Evolutionary conservation across 2,329 filamentous ascomycete genomes (phyloP).

Genomic region (Epichloe brachyelytri): DNA sequence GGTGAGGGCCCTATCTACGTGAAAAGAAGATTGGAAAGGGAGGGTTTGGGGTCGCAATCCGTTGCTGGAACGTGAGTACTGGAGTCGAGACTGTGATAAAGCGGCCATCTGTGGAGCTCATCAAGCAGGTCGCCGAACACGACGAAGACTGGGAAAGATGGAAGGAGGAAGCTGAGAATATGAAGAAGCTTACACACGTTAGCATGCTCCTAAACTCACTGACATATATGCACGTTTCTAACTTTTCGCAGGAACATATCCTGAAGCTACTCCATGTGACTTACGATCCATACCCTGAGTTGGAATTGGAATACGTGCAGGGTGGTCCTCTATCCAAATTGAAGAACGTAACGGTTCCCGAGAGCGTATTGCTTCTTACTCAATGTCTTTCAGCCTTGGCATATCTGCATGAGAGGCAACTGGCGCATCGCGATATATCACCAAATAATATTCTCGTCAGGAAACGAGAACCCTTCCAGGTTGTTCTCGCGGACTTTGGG

Average conservation of each 20-base stretch:
- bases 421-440: constrained; percentile 83
- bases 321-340: constrained; percentile 5
- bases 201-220: too few relatives aligned
- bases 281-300: not conserved
- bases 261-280: constrained; percentile 4
- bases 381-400: constrained; percentile 10
- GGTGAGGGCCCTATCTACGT: constrained; percentile 7
- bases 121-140: not conserved
- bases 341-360: constrained; percentile 4
- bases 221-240: too few relatives aligned
- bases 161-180: constrained; percentile 11
- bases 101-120: constrained; percentile 5
- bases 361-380: constrained; percentile 8
- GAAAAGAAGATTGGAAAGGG: constrained; percentile 8
- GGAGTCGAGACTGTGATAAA: constrained; percentile 13
- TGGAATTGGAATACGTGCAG: constrained; percentile 8
- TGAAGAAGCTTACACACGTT: constrained; percentile 11
- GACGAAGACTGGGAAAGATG: constrained; percentile 4
- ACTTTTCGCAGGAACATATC: constrained; percentile 9
- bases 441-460: constrained; percentile 80
- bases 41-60: constrained; percentile 10
- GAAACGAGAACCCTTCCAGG: constrained; percentile 48
- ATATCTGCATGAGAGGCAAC: constrained; percentile 31
- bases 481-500: constrained; percentile 86
- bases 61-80: constrained; percentile 14